Evolutionary conservation across 768 basidiomycete genomes (phyloP), one percentile per base, ranked within the genome.

Genomic region (Suillus alpinus): DNA sequence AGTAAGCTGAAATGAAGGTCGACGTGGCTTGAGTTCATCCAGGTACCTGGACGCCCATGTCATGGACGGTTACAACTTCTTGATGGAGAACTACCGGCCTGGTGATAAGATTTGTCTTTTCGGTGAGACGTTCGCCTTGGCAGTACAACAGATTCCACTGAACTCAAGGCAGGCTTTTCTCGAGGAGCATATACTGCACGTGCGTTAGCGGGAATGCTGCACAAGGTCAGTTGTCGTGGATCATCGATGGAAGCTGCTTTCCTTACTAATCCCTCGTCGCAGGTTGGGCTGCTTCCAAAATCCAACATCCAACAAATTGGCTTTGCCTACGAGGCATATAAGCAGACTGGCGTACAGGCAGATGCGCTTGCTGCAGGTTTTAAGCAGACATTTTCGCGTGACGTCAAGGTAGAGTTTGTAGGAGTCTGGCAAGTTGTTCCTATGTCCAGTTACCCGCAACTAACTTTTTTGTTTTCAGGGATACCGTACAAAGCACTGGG

Each of bases 401-500:
- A 75, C n/a, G 87, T 92, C 7, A 74, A 79, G 20, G 79, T 93
- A n/a, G 88, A 92, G 14, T 93, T 93, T 58, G 71, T 94, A 51
- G 92, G 92, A 1, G 86, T 91, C 51, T 93, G 90, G 90, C 89
- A 65, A 29, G 82, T 34, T 53, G 9, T 44, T 37, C 40, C 40
- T 4, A 4, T 44, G 26, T 18, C 16, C 8, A n/a, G 14, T 53
- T 43, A 36, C 12, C 46, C 23, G 36, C 44, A 34, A 3, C 50
- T 64, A 32, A 71, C 34, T 29, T 43, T 18, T 44, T 18, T 14
- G 6, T 59, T 20, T 6, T 41, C 58, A 83, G 90, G 91, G 91
- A 94, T 61, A 94, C 91, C 0, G 91, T 94, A 3, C 78, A 86
- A 8, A 88, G 88, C 57, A 90, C 91, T 23, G 92, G 92, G 0